Percentiles rank a stretch among this genome's conserved stretches.
Conservation (phyloP, 345 rosid species). For the Eutrema yunnanense region DNA sequence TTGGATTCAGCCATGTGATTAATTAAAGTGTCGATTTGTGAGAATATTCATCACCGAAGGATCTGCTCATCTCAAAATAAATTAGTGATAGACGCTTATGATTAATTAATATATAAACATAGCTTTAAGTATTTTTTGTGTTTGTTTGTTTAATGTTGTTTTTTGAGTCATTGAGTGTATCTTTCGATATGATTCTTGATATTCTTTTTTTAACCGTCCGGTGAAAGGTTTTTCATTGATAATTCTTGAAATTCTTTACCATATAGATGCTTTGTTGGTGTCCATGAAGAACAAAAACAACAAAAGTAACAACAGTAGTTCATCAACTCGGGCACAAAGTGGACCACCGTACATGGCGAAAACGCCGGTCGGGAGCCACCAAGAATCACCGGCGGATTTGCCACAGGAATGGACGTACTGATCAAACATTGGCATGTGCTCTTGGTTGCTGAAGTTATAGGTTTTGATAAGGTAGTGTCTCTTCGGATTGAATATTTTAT, state of each 20-base stretch:
- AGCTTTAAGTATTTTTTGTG: not conserved
- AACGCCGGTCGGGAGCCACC: conserved; percentile 37
- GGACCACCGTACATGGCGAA: conserved; percentile 22
- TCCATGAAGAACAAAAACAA: conserved; percentile 25
- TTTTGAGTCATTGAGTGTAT: not conserved
- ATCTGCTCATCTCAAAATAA: not conserved
- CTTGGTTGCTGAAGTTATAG: conserved; percentile 8
- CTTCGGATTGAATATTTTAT: conserved; percentile 17
- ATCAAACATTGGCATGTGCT: conserved; percentile 12
- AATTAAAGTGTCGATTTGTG: not conserved
- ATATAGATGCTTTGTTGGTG: conserved; percentile 32
- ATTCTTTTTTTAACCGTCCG: not conserved
- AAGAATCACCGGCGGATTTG: conserved; percentile 38
- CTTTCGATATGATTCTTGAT: not conserved
- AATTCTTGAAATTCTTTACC: not conserved
- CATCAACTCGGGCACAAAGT: conserved; percentile 34
- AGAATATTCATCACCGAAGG: not conserved
- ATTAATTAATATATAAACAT: not conserved
- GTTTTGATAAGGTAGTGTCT: conserved; percentile 18
- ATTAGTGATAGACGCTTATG: not conserved
- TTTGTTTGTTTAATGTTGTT: not conserved
- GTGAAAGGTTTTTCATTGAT: not conserved
- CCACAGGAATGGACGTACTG: conserved; percentile 89
- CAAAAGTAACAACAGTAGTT: conserved; percentile 24
- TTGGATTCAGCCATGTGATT: not conserved